A percentile compares a stretch with the other conserved stretches of the same genome.
These are phyloP conservation scores for Beauveria asiatica DNA, from an alignment of 2,329 filamentous ascomycete species.

Conservation along the genomic window DNA sequence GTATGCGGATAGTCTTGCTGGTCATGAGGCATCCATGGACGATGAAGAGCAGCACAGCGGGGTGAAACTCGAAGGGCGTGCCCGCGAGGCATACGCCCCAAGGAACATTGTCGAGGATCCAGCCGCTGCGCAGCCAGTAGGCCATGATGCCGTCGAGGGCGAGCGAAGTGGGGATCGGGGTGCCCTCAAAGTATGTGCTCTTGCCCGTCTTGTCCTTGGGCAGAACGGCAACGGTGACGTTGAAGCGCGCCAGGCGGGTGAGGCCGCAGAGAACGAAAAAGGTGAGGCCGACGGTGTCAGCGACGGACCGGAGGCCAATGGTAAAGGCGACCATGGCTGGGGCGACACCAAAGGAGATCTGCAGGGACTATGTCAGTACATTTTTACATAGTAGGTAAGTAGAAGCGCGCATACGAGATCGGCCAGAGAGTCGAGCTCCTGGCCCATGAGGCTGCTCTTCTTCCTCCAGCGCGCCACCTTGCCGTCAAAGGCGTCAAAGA, in stretches of 20 bases:
- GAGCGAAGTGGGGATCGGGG: conserved; percentile 86
- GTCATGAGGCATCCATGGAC: conserved; percentile 92
- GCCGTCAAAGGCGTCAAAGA: conserved; percentile 98
- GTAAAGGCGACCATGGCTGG: conserved; percentile 83
- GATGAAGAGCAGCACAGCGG: conserved; percentile 70
- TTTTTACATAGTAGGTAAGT: not conserved
- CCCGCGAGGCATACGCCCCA: conserved; percentile 61
- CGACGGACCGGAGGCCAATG: conserved; percentile 72
- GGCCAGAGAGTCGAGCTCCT: conserved; percentile 91
- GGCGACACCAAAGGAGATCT: conserved; percentile 94
- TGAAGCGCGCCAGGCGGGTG: conserved; percentile 90
- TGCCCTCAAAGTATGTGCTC: conserved; percentile 92
- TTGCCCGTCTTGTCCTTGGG: conserved; percentile 91
- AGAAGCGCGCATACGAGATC: conserved; percentile 62
- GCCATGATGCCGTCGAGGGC: conserved; percentile 77
- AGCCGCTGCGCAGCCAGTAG: conserved; percentile 76
- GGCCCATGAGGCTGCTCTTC: conserved; percentile 96
- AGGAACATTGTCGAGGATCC: conserved; percentile 72
- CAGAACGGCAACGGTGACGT: conserved; percentile 82
- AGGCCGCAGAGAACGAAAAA: conserved; percentile 95
- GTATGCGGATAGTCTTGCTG: conserved; percentile 88
- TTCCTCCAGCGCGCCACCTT: conserved; percentile 93
- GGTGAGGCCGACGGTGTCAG: conserved; percentile 72
- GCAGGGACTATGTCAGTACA: not conserved
- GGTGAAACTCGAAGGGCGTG: conserved; percentile 72